Base-by-base conservation (phyloP, 495 filamentous ascomycete genomes). In the Stereocaulon alpinum region DNA sequence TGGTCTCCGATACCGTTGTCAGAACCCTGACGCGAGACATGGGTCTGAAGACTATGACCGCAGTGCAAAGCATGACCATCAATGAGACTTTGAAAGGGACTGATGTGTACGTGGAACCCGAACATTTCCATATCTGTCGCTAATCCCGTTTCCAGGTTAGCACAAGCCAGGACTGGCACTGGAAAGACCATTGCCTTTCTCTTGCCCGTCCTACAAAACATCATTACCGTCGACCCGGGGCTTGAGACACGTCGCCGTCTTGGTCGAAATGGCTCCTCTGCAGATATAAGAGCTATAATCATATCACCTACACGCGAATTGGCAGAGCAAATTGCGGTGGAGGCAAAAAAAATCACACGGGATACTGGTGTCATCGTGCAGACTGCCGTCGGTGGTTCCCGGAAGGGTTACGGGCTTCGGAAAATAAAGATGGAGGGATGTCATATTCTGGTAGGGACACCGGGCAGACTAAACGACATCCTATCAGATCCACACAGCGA, bases 231-330 rank as follows among this genome's bases (percentile, higher is more conserved):
- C 17, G 77, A 87, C 62, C 82, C 85, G 6, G 67, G 27, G 4
- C 59, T 79, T 15, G 67, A 72, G 0, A 71, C 80, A 24, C 76
- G 73, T 40, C 53, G 53, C 15, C 52, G 62, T 34, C n/a, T 61
- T 12, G 63, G 69, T 10, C 49, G 69, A 17, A 49, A 61, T 40
- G 70, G 80, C 11, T 67, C 70, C 4, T 69, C 82, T 1, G 69
- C 78, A 37, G 89, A 96, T 68, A 90, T 96, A 61, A 84, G 90
- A 57, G 86, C 88, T 29, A 83, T 98, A 45, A 84, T 98, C 67
- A 83, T 98, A 61, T 97, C 94, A 0, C 93, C 93, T 10, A 98
- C 93, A 20, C 82, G 93, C 59, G 93, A 98, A 73, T 78, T 98
- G 61, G 93, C 93, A 4, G 89, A 95, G 69, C 93, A 98, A 73